Evolutionary conservation across 73 alveolate genomes (phyloP).

Genomic region (Tetrahymena elliotti): DNA sequence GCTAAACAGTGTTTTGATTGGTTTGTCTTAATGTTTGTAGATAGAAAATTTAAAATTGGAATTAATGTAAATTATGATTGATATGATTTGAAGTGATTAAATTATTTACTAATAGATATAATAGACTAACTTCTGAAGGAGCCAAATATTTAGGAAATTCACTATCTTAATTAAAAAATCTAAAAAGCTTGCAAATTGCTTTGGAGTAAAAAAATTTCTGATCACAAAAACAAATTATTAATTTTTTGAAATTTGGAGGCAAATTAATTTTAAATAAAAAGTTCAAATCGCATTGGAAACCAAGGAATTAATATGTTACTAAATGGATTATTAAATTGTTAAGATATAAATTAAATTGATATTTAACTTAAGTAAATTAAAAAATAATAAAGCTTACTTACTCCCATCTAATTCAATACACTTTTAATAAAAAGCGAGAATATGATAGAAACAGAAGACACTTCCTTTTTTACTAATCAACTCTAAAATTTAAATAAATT

Average conservation of each 20-base stretch:
- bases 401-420: no score
- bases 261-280: no score
- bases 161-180: neutral
- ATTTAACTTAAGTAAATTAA: neutral
- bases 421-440: neutral
- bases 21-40: neutral
- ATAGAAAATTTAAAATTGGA: neutral
- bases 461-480: neutral
- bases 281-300: neutral
- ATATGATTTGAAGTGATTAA: no score
- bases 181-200: neutral
- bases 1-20: neutral
- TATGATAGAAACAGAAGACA: neutral
- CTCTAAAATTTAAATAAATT: no score
- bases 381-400: no score
- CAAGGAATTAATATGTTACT: neutral
- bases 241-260: neutral
- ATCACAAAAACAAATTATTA: no score
- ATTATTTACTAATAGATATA: neutral
- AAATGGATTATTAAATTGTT: neutral
- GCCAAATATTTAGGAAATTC: neutral
- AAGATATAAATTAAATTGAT: no score
- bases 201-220: neutral
- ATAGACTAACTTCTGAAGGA: neutral
- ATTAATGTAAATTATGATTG: neutral